Conservation (phyloP, 1,284 basidiomycete species). For the Moesziomyces parantarcticus region DNA sequence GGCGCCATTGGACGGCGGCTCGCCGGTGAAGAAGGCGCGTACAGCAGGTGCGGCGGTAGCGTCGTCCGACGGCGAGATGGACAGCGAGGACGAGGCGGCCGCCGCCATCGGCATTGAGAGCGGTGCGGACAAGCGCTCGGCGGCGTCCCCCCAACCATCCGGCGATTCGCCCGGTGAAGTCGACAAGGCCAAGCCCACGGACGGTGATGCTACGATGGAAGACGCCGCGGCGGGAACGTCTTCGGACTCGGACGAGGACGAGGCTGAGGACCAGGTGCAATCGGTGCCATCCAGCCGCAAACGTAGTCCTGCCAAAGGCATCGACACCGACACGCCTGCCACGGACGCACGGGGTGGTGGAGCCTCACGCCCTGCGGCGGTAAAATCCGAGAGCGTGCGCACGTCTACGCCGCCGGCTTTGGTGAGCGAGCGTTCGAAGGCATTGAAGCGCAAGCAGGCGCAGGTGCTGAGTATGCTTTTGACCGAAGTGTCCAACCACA, state of each 20-base stretch:
- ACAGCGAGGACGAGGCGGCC: slow-evolving; percentile 43
- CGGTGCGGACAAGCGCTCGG: no score
- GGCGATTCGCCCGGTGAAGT: background rate
- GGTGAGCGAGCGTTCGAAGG: slow-evolving; percentile 14
- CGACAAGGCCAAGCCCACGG: background rate
- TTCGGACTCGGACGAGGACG: slow-evolving; percentile 22
- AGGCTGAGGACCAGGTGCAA: slow-evolving; percentile 32
- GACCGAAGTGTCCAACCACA: slow-evolving; percentile 63
- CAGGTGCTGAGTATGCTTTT: slow-evolving; percentile 62
- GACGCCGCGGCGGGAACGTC: background rate
- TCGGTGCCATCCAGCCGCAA: slow-evolving; percentile 16
- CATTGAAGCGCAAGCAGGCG: slow-evolving; percentile 51
- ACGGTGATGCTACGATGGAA: slow-evolving; percentile 6
- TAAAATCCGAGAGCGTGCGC: background rate
- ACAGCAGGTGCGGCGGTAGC: slow-evolving; percentile 10
- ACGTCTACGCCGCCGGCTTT: slow-evolving; percentile 1
- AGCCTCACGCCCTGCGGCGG: no score
- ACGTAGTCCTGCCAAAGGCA: slow-evolving; percentile 8
- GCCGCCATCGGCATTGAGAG: slow-evolving; percentile 24
- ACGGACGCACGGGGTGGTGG: background rate
- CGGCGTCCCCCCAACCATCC: no score
- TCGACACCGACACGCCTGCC: background rate
- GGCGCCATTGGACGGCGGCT: slow-evolving; percentile 3
- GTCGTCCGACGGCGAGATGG: slow-evolving; percentile 28
- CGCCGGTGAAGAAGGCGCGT: slow-evolving; percentile 26